Conservation (phyloP, 176 grass and related monocot species). For the Dactylis glomerata region DNA sequence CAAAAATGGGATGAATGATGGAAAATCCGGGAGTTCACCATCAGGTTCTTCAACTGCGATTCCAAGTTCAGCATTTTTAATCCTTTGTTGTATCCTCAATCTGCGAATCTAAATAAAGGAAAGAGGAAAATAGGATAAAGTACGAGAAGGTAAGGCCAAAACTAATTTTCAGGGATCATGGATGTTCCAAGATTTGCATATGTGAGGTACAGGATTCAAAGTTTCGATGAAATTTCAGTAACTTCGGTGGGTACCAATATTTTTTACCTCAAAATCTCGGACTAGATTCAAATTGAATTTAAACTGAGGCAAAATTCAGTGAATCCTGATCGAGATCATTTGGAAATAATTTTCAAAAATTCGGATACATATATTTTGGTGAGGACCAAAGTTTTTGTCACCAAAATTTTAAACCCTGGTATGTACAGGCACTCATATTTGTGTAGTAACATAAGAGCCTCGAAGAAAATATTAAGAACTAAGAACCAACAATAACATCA, state of each 20-base stretch:
- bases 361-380: neutral
- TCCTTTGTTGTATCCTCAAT: slow-evolving; percentile 98
- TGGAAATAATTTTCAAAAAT: neutral
- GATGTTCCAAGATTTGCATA: neutral
- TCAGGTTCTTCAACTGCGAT: slow-evolving; percentile 72
- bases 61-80: slow-evolving; percentile 94
- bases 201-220: neutral
- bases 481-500: neutral
- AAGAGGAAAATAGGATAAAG: neutral
- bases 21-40: slow-evolving; percentile 94
- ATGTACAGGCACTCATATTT: neutral
- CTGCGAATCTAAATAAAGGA: slow-evolving; percentile 65
- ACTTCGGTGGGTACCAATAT: neutral
- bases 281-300: neutral
- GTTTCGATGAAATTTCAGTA: neutral
- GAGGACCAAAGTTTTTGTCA: neutral
- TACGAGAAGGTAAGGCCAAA: neutral
- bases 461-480: neutral
- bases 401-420: neutral
- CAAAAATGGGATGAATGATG: slow-evolving; percentile 95
- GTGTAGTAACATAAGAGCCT: neutral
- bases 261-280: neutral
- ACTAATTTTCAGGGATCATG: neutral
- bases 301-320: neutral
- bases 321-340: neutral